Evolutionary conservation across 2,329 filamentous ascomycete genomes (phyloP).

Genomic region (Calonectria henricotiae): DNA sequence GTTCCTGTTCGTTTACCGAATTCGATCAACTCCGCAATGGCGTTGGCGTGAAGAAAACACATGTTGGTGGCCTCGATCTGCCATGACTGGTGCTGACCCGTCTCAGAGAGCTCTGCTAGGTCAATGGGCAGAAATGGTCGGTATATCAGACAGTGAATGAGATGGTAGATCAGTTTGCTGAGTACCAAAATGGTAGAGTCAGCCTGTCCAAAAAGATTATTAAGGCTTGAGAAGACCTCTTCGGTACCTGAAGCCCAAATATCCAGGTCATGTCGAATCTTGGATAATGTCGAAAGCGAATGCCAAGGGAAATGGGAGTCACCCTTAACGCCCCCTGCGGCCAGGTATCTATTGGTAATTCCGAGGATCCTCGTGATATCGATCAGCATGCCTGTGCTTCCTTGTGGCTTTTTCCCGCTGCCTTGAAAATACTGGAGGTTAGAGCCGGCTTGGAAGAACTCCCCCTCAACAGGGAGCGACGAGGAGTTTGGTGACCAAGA

Average conservation of each 20-base stretch:
- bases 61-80: constrained; percentile 92
- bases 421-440: constrained; percentile 83
- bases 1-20: constrained; percentile 81
- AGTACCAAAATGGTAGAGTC: constrained; percentile 86
- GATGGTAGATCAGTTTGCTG: constrained; percentile 89
- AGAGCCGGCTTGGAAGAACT: constrained; percentile 86
- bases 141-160: constrained; percentile 90
- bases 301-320: constrained; percentile 96
- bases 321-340: constrained; percentile 88
- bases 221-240: constrained; percentile 83
- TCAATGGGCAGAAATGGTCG: constrained; percentile 90
- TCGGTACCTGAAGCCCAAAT: constrained; percentile 88
- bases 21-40: constrained; percentile 87
- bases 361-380: constrained; percentile 88
- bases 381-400: constrained; percentile 85
- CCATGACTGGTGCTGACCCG: constrained; percentile 91
- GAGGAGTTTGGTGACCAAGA: constrained; percentile 79
- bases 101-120: constrained; percentile 83
- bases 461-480: constrained; percentile 79
- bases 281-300: constrained; percentile 86
- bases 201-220: constrained; percentile 81
- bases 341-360: constrained; percentile 87
- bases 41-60: constrained; percentile 89
- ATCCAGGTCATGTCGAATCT: constrained; percentile 88
- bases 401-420: constrained; percentile 79